These are phyloP conservation scores for Candida maltosa DNA, from an alignment of 805 yeast genomes.

Conservation along the genomic window DNA sequence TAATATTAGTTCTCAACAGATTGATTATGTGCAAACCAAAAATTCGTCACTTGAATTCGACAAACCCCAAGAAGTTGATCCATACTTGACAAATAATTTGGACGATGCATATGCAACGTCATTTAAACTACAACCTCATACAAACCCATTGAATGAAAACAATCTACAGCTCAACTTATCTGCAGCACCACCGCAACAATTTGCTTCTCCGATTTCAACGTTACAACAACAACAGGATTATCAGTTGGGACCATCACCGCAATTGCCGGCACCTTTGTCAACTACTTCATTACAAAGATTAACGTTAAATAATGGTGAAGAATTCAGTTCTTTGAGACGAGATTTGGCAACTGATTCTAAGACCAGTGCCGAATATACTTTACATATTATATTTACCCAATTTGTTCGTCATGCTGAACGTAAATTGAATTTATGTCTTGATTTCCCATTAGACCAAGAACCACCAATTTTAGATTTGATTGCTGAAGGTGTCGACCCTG, in stretches of 20 bases:
- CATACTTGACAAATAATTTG: neutral
- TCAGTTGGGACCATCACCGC: constrained; percentile 31
- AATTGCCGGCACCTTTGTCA: constrained; percentile 25
- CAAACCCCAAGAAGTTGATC: no score
- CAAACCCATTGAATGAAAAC: constrained; percentile 1
- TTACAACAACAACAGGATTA: constrained; percentile 9
- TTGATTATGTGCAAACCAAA: no score
- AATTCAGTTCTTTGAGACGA: constrained; percentile 27
- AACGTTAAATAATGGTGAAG: constrained; percentile 19
- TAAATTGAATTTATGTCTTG: constrained; percentile 71
- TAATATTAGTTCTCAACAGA: constrained; percentile 14
- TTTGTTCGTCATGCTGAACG: constrained; percentile 92
- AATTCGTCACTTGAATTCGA: neutral
- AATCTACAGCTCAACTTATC: constrained; percentile 3
- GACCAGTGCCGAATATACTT: constrained; percentile 83
- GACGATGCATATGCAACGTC: neutral
- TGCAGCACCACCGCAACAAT: constrained; percentile 12
- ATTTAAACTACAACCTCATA: neutral
- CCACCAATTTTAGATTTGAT: constrained; percentile 77
- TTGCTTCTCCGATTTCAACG: constrained; percentile 21
- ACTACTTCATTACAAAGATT: constrained; percentile 19
- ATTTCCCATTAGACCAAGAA: constrained; percentile 62
- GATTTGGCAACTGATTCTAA: constrained; percentile 54
- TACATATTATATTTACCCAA: constrained; percentile 92
- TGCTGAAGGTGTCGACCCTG: constrained; percentile 82